A percentile compares a stretch with the other conserved stretches of the same genome.
These are phyloP conservation scores for Camellia sinensis DNA, from an alignment of 148 eudicot species.

Conservation along the genomic window DNA sequence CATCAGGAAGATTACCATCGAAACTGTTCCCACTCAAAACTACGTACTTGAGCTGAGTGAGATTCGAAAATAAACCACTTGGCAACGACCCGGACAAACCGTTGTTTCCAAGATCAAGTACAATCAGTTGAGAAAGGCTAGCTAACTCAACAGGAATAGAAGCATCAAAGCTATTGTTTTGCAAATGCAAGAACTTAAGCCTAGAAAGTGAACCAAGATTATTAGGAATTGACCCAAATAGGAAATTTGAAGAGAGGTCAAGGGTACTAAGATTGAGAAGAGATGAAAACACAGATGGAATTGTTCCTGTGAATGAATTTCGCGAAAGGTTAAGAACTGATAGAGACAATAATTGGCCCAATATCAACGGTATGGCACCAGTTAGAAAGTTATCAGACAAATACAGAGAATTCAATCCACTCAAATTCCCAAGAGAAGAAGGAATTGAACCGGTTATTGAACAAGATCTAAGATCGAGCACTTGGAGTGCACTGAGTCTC, in stretches of 20 bases:
- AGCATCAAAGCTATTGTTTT: slow-evolving; percentile 27
- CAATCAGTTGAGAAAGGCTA: slow-evolving; percentile 27
- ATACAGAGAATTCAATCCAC: slow-evolving; percentile 13
- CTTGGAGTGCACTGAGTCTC: slow-evolving; percentile 24
- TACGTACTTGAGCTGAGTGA: slow-evolving; percentile 15
- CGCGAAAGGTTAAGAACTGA: slow-evolving; percentile 30
- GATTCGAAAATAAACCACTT: slow-evolving; percentile 15
- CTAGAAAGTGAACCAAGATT: slow-evolving; percentile 26
- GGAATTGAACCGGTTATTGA: slow-evolving; percentile 38
- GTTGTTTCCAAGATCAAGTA: slow-evolving; percentile 33
- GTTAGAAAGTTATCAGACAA: slow-evolving; percentile 32
- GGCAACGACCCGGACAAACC: slow-evolving; percentile 31
- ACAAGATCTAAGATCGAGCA: slow-evolving; percentile 39
- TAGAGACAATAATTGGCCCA: slow-evolving; percentile 24
- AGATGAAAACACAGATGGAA: slow-evolving; percentile 27
- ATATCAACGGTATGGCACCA: slow-evolving; percentile 27
- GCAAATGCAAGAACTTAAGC: slow-evolving; percentile 29
- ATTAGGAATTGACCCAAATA: slow-evolving; percentile 31
- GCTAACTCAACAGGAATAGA: slow-evolving; percentile 34
- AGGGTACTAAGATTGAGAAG: slow-evolving; percentile 27
- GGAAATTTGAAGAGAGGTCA: slow-evolving; percentile 33
- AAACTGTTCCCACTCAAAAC: slow-evolving; percentile 24
- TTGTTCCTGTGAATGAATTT: slow-evolving; percentile 34
- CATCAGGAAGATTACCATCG: slow-evolving; percentile 19
- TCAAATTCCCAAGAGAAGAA: slow-evolving; percentile 28